Evolutionary conservation across 768 basidiomycete genomes (phyloP), one percentile per base, ranked within the genome.

Genomic region (Clitopilus hobsonii): DNA sequence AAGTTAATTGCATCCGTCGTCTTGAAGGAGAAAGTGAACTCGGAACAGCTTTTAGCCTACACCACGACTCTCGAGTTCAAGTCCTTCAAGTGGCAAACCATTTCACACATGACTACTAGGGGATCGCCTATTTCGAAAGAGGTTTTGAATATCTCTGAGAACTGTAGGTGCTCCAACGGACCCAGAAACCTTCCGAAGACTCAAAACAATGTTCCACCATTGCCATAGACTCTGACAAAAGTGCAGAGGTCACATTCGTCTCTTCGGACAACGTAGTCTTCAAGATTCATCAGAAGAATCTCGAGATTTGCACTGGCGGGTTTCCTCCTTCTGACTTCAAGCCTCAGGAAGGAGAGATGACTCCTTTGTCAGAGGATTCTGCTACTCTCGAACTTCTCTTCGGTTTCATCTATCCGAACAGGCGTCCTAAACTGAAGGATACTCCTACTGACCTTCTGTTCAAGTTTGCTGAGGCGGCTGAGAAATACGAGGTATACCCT

Each of bases 401-500:
- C 51, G 62, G 61, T 36, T 70, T 59, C 49, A 59, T 66, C 1
- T 67, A 67, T 25, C 67, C 66, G 1, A 57, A 54, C 18, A 60
- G 60, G 22, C 63, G 65, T 28, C 67, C 67, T 0, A 54, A 58
- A 6, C 52, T 70, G 28, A 52, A 63, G 8, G 38, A 54, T 7
- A 49, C 59, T 18, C 52, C 54, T 2, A 64, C 66, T 24, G 53
- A 49, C 1, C 32, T 56, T 1, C 49, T 71, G 18, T 53, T 49
- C 0, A 41, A 54, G 5, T 36, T 71, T 8, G 67, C 67, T 2
- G 67, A 69, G 45, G 67, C 69, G 2, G 66, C 64, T 38, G 69
- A 69, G 52, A 70, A 71, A 50, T 71, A 71, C 36, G 63, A 69
- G 52, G 65, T 69, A 0, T 69, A 61, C 49, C 54, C 61, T 22